Conservation (phyloP, 2,329 filamentous ascomycete genomes). For the Neopestalotiopsis sp. region DNA sequence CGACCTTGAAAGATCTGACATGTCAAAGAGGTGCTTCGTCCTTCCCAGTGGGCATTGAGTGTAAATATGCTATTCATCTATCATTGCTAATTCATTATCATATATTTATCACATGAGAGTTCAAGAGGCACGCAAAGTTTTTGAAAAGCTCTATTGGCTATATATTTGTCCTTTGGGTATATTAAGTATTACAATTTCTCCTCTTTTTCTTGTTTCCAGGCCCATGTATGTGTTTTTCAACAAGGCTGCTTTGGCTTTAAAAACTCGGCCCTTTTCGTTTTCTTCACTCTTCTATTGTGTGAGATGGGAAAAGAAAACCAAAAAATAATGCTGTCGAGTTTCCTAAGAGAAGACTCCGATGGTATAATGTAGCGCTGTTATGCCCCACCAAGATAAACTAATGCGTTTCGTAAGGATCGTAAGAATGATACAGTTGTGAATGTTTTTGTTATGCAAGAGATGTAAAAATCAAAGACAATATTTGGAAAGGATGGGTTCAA, state of each 20-base stretch:
- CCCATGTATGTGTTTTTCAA: neutral
- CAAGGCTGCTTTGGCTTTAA: neutral
- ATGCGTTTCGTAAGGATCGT: slow-evolving; percentile 59
- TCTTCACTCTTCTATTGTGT: neutral
- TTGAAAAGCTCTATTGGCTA: slow-evolving; percentile 11
- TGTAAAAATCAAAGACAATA: neutral
- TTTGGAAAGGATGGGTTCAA: neutral
- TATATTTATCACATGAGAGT: neutral
- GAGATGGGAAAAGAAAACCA: neutral
- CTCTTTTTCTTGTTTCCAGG: neutral
- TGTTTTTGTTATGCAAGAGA: neutral
- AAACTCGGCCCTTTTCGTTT: neutral
- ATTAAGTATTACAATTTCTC: slow-evolving; percentile 16
- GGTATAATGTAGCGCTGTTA: slow-evolving; percentile 1
- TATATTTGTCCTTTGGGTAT: slow-evolving; percentile 16
- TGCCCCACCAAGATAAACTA: slow-evolving; percentile 6
- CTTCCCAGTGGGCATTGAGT: no score
- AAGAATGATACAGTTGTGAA: slow-evolving; percentile 51
- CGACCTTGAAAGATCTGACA: no score
- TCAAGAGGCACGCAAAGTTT: neutral
- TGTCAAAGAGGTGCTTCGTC: no score
- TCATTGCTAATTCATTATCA: neutral
- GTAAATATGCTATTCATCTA: no score
- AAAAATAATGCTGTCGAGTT: neutral
- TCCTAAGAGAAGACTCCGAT: slow-evolving; percentile 3